Evolutionary conservation across 2,329 filamentous ascomycete species (phyloP).

Genomic region (Talaromyces sp.): DNA sequence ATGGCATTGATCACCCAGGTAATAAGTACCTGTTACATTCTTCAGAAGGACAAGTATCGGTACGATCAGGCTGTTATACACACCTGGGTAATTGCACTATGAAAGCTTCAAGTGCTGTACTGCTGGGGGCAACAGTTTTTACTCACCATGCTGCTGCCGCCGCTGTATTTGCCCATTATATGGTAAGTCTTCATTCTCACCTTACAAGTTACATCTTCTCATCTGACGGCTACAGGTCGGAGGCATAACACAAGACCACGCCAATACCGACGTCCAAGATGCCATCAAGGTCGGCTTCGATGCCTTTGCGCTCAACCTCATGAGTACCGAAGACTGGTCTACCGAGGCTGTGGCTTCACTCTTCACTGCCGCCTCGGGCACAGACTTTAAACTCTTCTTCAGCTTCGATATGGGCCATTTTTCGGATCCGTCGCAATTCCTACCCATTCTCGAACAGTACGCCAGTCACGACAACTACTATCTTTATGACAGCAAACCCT

Average conservation of each 20-base stretch:
- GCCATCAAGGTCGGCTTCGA: slow-evolving; percentile 32
- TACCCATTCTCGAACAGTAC: slow-evolving; percentile 27
- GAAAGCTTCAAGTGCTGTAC: slow-evolving; percentile 4
- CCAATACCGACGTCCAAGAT: slow-evolving; percentile 21
- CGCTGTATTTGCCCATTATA: slow-evolving; percentile 19
- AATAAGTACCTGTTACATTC: background rate
- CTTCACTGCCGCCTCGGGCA: slow-evolving; percentile 31
- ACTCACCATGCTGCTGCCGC: slow-evolving; percentile 7
- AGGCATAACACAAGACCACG: slow-evolving; percentile 20
- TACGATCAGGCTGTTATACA: background rate
- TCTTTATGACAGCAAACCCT: slow-evolving; percentile 26
- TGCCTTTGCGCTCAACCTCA: slow-evolving; percentile 35
- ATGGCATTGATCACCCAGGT: background rate
- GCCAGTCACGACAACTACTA: slow-evolving; percentile 27
- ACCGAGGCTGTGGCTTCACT: slow-evolving; percentile 27
- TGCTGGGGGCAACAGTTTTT: slow-evolving; percentile 1
- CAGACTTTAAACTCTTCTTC: slow-evolving; percentile 36
- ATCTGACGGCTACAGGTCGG: slow-evolving; percentile 20
- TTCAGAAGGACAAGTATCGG: background rate
- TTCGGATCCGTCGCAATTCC: slow-evolving; percentile 27
- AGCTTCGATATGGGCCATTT: slow-evolving; percentile 34
- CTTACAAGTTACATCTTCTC: too few relatives aligned
- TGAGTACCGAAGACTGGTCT: slow-evolving; percentile 26
- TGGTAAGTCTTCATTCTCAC: slow-evolving; percentile 6
- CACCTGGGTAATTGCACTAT: background rate